Conservation (phyloP, 225 moss, liverwort and hornwort species). For the Sphagnum contortum region DNA sequence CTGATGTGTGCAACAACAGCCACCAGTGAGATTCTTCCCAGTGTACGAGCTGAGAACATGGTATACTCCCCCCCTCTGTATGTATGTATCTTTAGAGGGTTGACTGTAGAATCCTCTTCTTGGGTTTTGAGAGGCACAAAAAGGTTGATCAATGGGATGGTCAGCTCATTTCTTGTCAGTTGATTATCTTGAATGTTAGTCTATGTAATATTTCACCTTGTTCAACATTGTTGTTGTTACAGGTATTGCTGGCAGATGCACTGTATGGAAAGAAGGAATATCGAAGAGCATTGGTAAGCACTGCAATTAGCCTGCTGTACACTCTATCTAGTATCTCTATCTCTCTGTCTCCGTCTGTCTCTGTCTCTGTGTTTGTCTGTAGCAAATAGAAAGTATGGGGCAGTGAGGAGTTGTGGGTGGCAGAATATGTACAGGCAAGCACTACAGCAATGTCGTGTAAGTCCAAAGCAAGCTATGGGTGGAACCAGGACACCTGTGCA, state of each 20-base stretch:
- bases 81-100: background rate
- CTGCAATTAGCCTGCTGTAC: background rate
- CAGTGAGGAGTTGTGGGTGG: slow-evolving; percentile 3
- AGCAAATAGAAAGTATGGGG: too few relatives aligned
- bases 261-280: slow-evolving; percentile 81
- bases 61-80: slow-evolving; percentile 15
- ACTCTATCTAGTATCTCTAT: too few relatives aligned
- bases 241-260: slow-evolving; percentile 84
- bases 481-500: slow-evolving; percentile 53
- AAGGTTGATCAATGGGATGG: too few relatives aligned
- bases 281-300: slow-evolving; percentile 71
- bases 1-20: slow-evolving; percentile 62
- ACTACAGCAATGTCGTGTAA: slow-evolving; percentile 66
- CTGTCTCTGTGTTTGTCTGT: too few relatives aligned
- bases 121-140: too few relatives aligned
- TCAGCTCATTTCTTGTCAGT: too few relatives aligned
- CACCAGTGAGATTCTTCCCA: slow-evolving; percentile 47
- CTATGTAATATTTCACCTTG: too few relatives aligned
- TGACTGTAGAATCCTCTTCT: background rate
- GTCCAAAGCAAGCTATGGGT: slow-evolving; percentile 58
- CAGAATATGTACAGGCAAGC: slow-evolving; percentile 90
- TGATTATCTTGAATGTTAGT: too few relatives aligned
- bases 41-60: slow-evolving; percentile 61
- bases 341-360: too few relatives aligned
- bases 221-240: background rate